Percentiles rank a stretch among this genome's conserved stretches.
Conservation (phyloP, 2,329 filamentous ascomycete genomes). For the Pseudocercospora cruenta region DNA sequence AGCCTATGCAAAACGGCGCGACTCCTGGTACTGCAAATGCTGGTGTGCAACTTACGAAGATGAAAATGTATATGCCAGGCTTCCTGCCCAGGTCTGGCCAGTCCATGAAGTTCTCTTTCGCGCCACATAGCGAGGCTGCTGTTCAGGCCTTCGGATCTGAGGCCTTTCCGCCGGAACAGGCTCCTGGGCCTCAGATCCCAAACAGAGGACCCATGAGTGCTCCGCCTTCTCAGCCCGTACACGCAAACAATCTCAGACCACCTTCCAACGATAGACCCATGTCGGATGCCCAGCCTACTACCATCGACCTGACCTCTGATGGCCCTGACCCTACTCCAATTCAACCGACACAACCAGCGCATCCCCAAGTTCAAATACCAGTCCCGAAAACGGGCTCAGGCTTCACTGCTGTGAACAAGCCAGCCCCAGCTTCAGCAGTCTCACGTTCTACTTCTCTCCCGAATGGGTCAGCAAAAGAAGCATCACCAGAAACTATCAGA, state of each 20-base stretch:
- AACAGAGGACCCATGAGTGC: slow-evolving; percentile 29
- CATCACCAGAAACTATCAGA: slow-evolving; percentile 17
- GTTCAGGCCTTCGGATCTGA: slow-evolving; percentile 27
- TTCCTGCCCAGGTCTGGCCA: slow-evolving; percentile 33
- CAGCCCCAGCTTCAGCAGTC: not conserved
- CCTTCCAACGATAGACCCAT: slow-evolving; percentile 3
- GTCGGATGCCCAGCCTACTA: slow-evolving; percentile 11
- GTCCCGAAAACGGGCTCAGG: not conserved
- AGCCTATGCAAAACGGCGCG: not conserved
- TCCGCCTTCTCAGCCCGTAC: slow-evolving; percentile 7
- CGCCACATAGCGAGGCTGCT: slow-evolving; percentile 28
- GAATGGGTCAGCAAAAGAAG: not conserved
- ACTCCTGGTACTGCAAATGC: slow-evolving; percentile 4
- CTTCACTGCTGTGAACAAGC: slow-evolving; percentile 11
- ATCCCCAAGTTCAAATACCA: not conserved
- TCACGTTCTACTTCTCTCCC: not conserved
- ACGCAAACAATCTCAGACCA: not conserved
- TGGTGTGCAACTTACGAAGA: slow-evolving; percentile 23
- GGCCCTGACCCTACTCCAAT: not conserved
- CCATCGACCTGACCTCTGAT: slow-evolving; percentile 23
- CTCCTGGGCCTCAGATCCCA: slow-evolving; percentile 17
- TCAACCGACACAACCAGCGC: not conserved
- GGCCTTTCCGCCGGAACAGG: slow-evolving; percentile 26
- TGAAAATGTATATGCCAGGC: slow-evolving; percentile 31
- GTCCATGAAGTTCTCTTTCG: slow-evolving; percentile 37